phyloP scores from a whole-genome alignment of 2,329 filamentous ascomycete genomes.

The Chrysosporium keratinophilum region DNA sequence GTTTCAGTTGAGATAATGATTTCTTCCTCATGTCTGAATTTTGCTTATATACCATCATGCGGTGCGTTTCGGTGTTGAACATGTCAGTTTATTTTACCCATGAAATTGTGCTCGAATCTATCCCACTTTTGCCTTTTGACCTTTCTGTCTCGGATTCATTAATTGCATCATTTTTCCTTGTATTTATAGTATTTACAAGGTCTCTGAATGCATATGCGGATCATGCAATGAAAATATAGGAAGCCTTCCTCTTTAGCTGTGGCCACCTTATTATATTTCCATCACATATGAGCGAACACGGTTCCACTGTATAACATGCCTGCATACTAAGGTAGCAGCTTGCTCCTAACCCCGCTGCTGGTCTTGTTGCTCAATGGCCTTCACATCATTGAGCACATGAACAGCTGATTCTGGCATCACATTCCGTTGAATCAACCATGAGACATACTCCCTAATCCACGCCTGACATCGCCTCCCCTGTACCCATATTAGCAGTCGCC shows the following conservation, averaged over 20 bases:
- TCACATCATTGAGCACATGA: conserved; percentile 4
- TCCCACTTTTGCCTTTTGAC: background rate
- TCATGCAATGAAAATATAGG: background rate
- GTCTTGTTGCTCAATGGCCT: background rate
- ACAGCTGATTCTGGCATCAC: conserved; percentile 7
- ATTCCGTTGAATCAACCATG: conserved; percentile 11
- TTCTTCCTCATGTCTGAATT: background rate
- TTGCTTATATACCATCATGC: background rate
- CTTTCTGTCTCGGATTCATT: background rate
- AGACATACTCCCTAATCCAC: conserved; percentile 13
- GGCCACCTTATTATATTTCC: too few relatives aligned
- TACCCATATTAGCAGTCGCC: background rate
- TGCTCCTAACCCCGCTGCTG: background rate
- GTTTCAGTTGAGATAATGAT: background rate
- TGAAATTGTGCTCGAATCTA: background rate
- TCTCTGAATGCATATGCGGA: background rate
- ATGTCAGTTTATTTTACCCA: background rate
- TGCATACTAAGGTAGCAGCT: background rate
- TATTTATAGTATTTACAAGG: background rate
- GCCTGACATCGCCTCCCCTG: conserved; percentile 12
- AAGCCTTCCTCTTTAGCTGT: too few relatives aligned
- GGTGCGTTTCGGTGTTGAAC: background rate
- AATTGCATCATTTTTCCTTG: too few relatives aligned
- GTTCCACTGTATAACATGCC: too few relatives aligned
- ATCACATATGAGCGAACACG: too few relatives aligned